Conservation (phyloP, 768 basidiomycete genomes). For the Amanita molliuscula region DNA sequence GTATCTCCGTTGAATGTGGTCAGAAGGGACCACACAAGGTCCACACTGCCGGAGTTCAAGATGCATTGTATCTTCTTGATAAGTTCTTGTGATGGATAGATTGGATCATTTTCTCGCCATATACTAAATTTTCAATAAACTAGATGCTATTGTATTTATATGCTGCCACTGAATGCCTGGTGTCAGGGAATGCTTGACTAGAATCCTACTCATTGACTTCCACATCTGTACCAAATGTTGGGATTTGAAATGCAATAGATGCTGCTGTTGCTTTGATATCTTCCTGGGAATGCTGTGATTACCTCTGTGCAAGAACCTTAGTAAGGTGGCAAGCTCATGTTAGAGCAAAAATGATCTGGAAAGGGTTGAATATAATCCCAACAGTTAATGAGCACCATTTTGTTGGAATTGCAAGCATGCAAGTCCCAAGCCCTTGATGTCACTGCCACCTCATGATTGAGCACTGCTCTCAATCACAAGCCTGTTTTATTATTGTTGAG, state of each 20-base stretch:
- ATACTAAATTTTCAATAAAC: neutral
- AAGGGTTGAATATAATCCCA: conserved; percentile 61
- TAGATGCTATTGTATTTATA: neutral
- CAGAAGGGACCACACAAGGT: conserved; percentile 56
- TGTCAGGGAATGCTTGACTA: neutral
- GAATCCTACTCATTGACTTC: neutral
- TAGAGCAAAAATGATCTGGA: conserved; percentile 43
- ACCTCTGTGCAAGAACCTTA: conserved; percentile 31
- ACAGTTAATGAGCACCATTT: conserved; percentile 41
- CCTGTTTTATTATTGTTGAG: too few species aligned
- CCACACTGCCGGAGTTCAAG: conserved; percentile 59
- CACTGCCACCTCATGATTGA: too few species aligned
- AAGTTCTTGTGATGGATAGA: conserved; percentile 24
- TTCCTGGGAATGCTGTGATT: conserved; percentile 11
- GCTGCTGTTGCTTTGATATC: conserved; percentile 22
- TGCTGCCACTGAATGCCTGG: neutral
- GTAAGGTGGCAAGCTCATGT: conserved; percentile 30
- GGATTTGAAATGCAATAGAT: conserved; percentile 28
- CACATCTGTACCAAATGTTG: conserved; percentile 5
- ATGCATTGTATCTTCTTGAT: conserved; percentile 69
- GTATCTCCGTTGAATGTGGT: conserved; percentile 54
- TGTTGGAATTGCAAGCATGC: too few species aligned
- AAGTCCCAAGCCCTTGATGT: too few species aligned
- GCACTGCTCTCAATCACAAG: too few species aligned
- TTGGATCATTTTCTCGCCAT: neutral